phyloP scores from a whole-genome alignment of 495 filamentous ascomycete genomes.

The Halenospora varia region DNA sequence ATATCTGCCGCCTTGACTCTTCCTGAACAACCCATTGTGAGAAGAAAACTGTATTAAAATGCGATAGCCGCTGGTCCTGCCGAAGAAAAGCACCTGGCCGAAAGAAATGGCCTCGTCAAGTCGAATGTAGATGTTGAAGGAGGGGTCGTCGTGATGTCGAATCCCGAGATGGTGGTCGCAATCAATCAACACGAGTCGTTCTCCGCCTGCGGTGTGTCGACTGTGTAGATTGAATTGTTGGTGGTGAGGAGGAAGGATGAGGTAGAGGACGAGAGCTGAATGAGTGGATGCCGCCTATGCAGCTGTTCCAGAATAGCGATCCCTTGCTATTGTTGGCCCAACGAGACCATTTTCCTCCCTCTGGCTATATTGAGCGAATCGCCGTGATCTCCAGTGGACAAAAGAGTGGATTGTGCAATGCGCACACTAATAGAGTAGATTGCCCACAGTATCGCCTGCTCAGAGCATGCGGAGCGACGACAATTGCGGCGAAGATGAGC shows the following conservation, averaged over 20 bases:
- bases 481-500: not conserved
- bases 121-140: not conserved
- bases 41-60: conserved; percentile 11
- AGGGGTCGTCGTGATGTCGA: not conserved
- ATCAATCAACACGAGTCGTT: conserved; percentile 20
- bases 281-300: not conserved
- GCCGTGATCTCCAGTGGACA: not conserved
- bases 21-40: conserved; percentile 70
- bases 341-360: conserved; percentile 5
- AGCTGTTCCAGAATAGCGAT: conserved; percentile 11
- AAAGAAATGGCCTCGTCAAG: not conserved
- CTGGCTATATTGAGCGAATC: not conserved
- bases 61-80: conserved; percentile 11
- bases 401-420: not conserved
- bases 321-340: conserved; percentile 14
- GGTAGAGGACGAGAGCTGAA: conserved; percentile 1
- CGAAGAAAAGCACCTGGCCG: conserved; percentile 17
- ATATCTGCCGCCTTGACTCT: conserved; percentile 64
- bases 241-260: not conserved
- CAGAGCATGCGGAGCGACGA: too few species aligned
- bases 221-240: conserved; percentile 26
- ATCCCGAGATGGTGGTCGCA: not conserved
- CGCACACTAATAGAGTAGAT: not conserved
- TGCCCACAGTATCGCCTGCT: not conserved
- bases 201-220: conserved; percentile 53